phyloP scores from a whole-genome alignment of 2,329 filamentous ascomycete genomes.

The Macrophomina phaseolina region DNA sequence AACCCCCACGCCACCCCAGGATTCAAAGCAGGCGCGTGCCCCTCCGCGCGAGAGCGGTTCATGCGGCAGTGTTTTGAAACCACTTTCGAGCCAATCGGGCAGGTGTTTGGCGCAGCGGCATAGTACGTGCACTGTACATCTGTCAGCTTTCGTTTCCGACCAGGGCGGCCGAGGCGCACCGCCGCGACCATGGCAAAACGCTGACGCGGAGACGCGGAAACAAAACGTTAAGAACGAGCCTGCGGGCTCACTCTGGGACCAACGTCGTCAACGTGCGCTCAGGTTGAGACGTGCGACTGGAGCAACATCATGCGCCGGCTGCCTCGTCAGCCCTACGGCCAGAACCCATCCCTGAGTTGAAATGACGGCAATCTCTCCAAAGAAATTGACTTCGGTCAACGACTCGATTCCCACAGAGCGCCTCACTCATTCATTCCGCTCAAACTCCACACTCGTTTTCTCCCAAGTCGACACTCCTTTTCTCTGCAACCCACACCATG shows the following conservation, averaged over 20 bases:
- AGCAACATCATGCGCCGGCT: not conserved
- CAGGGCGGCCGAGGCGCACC: not conserved
- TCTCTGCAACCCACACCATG: not conserved
- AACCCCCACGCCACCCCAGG: not conserved
- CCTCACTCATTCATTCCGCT: not conserved
- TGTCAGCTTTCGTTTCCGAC: not conserved
- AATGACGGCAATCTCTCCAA: not conserved
- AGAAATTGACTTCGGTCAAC: not conserved
- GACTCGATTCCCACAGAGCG: not conserved
- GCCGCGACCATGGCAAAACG: conserved; percentile 3
- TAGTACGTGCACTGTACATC: not conserved
- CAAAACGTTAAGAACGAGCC: conserved; percentile 4
- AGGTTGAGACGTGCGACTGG: not conserved
- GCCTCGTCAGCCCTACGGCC: conserved; percentile 7
- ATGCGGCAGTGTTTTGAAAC: not conserved
- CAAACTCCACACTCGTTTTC: not conserved
- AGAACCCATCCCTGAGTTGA: not conserved
- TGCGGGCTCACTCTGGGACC: not conserved
- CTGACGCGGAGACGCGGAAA: not conserved
- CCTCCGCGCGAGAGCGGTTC: not conserved
- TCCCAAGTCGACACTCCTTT: not conserved
- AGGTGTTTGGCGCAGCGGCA: not conserved
- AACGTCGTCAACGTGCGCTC: not conserved
- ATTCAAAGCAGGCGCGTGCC: not conserved
- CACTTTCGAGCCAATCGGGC: not conserved